phyloP scores from a whole-genome alignment of 352 stramenopile genomes.

The Phytophthora meadii region DNA sequence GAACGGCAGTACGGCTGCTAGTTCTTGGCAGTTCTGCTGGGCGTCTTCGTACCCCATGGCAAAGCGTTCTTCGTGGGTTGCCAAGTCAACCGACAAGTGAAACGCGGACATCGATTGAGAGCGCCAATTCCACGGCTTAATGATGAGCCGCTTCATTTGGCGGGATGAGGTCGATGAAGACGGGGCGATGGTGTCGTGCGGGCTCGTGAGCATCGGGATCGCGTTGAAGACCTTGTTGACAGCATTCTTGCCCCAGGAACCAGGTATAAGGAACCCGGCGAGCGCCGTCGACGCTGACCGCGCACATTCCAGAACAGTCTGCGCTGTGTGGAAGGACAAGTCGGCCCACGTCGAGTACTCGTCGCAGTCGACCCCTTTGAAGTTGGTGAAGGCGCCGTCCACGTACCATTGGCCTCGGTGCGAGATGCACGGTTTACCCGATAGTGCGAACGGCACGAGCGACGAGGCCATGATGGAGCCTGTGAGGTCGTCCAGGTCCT shows the following conservation, averaged over 20 bases:
- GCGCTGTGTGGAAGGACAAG: slow-evolving; percentile 57
- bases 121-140: slow-evolving; percentile 74
- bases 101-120: slow-evolving; percentile 56
- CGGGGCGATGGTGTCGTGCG: slow-evolving; percentile 58
- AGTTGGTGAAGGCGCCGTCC: slow-evolving; percentile 77
- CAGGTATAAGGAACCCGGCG: slow-evolving; percentile 47
- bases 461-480: slow-evolving; percentile 73
- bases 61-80: slow-evolving; percentile 60
- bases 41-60: slow-evolving; percentile 71
- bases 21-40: slow-evolving; percentile 54
- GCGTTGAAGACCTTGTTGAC: slow-evolving; percentile 52
- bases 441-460: slow-evolving; percentile 74
- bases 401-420: slow-evolving; percentile 75
- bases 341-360: slow-evolving; percentile 68
- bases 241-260: slow-evolving; percentile 50
- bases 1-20: slow-evolving; percentile 47
- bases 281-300: slow-evolving; percentile 47
- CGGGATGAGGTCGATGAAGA: slow-evolving; percentile 2
- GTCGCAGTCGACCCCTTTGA: slow-evolving; percentile 68
- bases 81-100: slow-evolving; percentile 66
- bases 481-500: slow-evolving; percentile 63
- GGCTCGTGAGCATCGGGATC: slow-evolving; percentile 51
- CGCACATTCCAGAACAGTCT: slow-evolving; percentile 52
- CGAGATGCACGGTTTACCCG: slow-evolving; percentile 61
- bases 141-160: slow-evolving; percentile 47